Base-by-base conservation (phyloP, 1,284 basidiomycete genomes). In the Dichomitus squalens region DNA sequence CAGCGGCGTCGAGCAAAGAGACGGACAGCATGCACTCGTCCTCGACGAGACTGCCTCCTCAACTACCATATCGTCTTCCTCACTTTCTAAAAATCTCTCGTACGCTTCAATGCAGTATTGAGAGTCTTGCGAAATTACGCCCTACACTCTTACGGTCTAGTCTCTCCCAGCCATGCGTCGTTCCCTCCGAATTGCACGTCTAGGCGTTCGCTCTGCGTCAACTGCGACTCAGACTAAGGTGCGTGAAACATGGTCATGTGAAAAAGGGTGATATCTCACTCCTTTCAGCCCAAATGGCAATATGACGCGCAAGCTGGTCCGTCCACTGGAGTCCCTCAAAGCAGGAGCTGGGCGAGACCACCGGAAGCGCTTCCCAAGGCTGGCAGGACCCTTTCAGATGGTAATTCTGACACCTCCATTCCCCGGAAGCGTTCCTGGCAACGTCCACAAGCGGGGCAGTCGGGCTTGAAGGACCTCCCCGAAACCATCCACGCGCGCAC, bases 191-290 rank as follows among this genome's bases (percentile, higher is more conserved):
- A 34, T 63, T 31, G 57, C 57, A 25, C 58, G 58, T 18, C 33
- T 55, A 14, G 57, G 62, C 7, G 27, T 64, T n/a, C 62, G 62
- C 34, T 35, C 53, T 14, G 44, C 62, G 11, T 60, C 62, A 5
- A 59, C 59, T 9, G 55, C 62, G 16, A 54, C 57, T 18, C 56
- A 59, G 36, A 44, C 52, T 16, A 31, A 60, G 56, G 61, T 63
- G 18, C 29, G 60, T 57, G 11, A 21, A 1, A 16, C 14, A 35
- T 3, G 48, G 20, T 34, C 29, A 3, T 31, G 23, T 34, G 20
- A 20, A 9, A 1, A 4, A 3, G 9, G 20, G 29, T 8, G 44
- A 14, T 33, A 31, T 6, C 29, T 18, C 3, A 21, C 8, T 5
- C 31, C 18, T 29, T 18, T 27, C 31, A 62, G 57, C 49, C 60